phyloP scores from a whole-genome alignment of 805 yeast genomes.

The Barnettozyma vustinii region DNA sequence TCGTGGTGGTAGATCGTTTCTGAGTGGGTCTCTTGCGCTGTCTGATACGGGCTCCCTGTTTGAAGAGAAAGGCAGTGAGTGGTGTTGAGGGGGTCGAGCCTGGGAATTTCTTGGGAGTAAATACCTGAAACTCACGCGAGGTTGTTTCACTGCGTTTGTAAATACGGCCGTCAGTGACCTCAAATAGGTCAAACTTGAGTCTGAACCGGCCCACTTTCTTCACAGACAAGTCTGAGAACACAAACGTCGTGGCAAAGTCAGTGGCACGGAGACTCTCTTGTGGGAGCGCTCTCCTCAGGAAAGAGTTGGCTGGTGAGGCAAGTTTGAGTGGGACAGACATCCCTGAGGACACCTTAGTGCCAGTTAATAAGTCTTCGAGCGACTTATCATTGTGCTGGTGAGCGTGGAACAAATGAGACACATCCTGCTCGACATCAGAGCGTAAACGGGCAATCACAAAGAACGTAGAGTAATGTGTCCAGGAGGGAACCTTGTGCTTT shows the following conservation, averaged over 20 bases:
- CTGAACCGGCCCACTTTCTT: constrained; percentile 24
- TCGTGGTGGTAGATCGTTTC: constrained; percentile 23
- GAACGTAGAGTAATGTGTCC: constrained; percentile 26
- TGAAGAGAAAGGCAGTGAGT: constrained; percentile 25
- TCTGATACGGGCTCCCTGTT: constrained; percentile 29
- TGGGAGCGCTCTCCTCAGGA: constrained; percentile 10
- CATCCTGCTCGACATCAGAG: constrained; percentile 6
- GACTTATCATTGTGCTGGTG: constrained; percentile 8
- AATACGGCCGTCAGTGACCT: constrained; percentile 22
- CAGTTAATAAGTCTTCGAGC: constrained; percentile 19
- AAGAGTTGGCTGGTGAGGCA: constrained; percentile 12
- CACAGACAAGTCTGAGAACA: constrained; percentile 28
- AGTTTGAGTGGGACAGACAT: constrained; percentile 21
- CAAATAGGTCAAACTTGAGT: constrained; percentile 26
- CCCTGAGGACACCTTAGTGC: constrained; percentile 22
- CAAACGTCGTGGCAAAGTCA: constrained; percentile 26
- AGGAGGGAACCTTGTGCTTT: constrained; percentile 17
- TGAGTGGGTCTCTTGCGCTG: constrained; percentile 27
- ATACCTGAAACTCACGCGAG: constrained; percentile 24
- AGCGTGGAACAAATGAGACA: not conserved
- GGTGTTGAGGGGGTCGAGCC: constrained; percentile 27
- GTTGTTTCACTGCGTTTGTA: constrained; percentile 13
- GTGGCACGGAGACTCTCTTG: constrained; percentile 12
- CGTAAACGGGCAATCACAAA: constrained; percentile 20
- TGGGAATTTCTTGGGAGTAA: constrained; percentile 29